Percentiles rank a stretch among this genome's conserved stretches.
phyloP scores from a whole-genome alignment of 257 asterid species.

The Verbena officinalis region DNA sequence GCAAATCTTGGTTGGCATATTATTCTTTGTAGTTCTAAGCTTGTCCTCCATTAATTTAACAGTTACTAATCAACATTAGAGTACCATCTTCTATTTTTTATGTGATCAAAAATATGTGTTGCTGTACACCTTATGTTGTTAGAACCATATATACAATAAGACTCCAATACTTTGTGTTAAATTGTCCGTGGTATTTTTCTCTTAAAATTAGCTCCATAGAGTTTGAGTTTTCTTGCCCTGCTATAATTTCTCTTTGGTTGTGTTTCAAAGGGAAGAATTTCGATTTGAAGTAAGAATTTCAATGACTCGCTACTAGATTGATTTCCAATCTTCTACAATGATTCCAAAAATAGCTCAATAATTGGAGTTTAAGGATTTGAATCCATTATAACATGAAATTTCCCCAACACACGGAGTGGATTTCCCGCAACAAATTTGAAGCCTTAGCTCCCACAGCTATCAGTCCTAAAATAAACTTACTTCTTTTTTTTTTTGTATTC shows the following conservation, averaged over 20 bases:
- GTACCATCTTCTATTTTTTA: neutral
- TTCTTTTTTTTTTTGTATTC: too few relatives aligned
- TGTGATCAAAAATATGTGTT: neutral
- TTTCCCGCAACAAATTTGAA: too few relatives aligned
- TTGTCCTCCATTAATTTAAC: conserved; percentile 21
- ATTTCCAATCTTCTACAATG: too few relatives aligned
- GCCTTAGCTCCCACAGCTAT: too few relatives aligned
- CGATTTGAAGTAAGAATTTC: too few relatives aligned
- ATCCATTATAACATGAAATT: too few relatives aligned
- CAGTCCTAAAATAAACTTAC: too few relatives aligned
- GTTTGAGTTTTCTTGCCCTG: neutral
- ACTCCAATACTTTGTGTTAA: neutral
- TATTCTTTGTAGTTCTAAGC: conserved; percentile 10
- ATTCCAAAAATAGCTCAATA: too few relatives aligned
- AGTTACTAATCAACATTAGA: conserved; percentile 13
- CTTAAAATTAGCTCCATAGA: neutral
- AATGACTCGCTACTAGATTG: too few relatives aligned
- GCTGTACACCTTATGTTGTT: neutral
- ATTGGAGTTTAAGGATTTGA: too few relatives aligned
- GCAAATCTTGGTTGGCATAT: conserved; percentile 6
- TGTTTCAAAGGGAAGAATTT: too few relatives aligned
- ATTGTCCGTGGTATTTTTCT: neutral
- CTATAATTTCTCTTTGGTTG: neutral
- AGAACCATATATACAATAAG: conserved; percentile 9
- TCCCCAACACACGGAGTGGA: too few relatives aligned